Base-by-base conservation (phyloP, 805 yeast genomes). In the Citeromyces nyonsensis region DNA sequence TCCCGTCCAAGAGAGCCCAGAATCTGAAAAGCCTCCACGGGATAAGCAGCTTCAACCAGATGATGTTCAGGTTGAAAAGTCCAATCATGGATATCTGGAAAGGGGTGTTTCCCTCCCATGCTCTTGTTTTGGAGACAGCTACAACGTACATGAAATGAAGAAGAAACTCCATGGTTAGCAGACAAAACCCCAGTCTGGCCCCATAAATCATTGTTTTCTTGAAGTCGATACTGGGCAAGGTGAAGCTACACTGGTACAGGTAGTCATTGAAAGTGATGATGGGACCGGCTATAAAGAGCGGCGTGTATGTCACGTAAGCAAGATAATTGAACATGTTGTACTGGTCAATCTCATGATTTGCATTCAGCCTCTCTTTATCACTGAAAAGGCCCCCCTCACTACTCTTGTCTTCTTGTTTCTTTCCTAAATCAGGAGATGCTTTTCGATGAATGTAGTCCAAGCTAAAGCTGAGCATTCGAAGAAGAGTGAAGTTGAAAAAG, bases 11-110 rank as follows among this genome's bases (percentile, higher is more conserved):
- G 36, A 91, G 56, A 6, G 91, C 68, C 98, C 99, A 91, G 41
- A 88, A 62, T 39, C 99, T 62, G 57, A 91, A 91, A 31, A 88
- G 57, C 48, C 99, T 66, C 99, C 99, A 91, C 5, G 98, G 98
- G 33, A 91, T 78, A 35, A 91, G 64, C 26, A 91, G 55, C 50
- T 91, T 91, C 41, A 91, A 63, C 97, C 97, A 91, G 35, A 91
- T 82, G 33, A 91, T 71, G 44, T 82, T 86, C 44, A 91, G 63
- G 47, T 84, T 86, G 62, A 88, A 82, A 39, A 84, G 58, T 0
- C 95, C 96, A 47, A 91, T 69, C 97, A 91, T 88, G 4, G 94
- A 79, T 35, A 86, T 76, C 53, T 91, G 94, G 52, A 85, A 83
- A 3, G 97, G 95, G 0, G 94, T 64, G 43, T 83, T 81, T 6